These are phyloP conservation scores for Cercophora newfieldiana DNA, from an alignment of 495 filamentous ascomycete species.

Conservation along the genomic window DNA sequence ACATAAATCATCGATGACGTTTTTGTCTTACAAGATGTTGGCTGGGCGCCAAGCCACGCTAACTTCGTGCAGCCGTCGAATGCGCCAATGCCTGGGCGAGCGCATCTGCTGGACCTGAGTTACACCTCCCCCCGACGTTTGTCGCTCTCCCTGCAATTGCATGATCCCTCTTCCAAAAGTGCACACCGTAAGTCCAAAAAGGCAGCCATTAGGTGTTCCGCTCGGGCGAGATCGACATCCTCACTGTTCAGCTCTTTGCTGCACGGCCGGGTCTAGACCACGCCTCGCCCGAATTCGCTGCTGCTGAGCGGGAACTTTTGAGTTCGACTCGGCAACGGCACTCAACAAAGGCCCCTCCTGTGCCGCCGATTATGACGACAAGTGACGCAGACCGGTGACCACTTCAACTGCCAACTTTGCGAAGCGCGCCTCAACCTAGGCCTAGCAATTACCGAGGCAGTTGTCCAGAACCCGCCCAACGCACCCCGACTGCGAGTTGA, in stretches of 20 bases:
- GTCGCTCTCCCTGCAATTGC: not conserved
- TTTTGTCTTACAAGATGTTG: not conserved
- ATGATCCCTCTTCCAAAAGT: not conserved
- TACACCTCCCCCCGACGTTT: not conserved
- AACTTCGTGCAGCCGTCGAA: not conserved
- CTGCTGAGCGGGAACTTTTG: not conserved
- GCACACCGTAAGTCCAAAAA: not conserved
- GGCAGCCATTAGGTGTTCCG: not conserved
- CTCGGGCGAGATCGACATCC: not conserved
- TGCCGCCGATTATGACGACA: constrained; percentile 21
- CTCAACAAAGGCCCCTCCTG: constrained; percentile 1
- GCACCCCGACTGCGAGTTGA: not conserved
- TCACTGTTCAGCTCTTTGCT: not conserved
- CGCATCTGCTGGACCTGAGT: not conserved
- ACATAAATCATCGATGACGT: not conserved
- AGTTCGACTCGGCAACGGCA: not conserved
- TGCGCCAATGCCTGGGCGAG: not conserved
- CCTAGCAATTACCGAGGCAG: not conserved
- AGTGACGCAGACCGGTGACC: constrained; percentile 19
- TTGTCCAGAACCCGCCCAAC: not conserved
- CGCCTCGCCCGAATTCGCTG: not conserved
- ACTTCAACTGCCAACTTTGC: constrained; percentile 1
- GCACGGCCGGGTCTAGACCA: not conserved
- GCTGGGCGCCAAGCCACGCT: not conserved
- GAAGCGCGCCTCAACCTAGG: not conserved